phyloP scores from a whole-genome alignment of 2,329 filamentous ascomycete species.

The Harringtonia aguacate region DNA sequence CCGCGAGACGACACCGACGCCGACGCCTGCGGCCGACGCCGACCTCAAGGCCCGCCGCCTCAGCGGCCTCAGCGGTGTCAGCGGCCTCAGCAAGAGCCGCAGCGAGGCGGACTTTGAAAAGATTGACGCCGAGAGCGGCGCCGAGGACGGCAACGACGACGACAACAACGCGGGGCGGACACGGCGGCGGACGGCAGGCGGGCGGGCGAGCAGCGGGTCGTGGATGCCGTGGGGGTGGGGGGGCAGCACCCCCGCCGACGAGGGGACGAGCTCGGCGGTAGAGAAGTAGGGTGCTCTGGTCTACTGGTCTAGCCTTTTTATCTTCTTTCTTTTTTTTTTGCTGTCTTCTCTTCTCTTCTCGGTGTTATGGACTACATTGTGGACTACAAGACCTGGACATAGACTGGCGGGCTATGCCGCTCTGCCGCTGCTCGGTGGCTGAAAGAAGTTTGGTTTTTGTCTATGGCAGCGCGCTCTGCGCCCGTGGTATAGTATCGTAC shows the following conservation, averaged over 20 bases:
- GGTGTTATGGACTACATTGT: not conserved
- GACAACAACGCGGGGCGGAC: constrained; percentile 13
- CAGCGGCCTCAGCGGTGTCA: constrained; percentile 44
- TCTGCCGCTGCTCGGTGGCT: too few relatives aligned
- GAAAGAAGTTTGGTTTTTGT: too few relatives aligned
- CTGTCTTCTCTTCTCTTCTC: too few relatives aligned
- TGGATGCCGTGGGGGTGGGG: constrained; percentile 42
- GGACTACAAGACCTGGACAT: too few relatives aligned
- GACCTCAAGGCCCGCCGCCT: constrained; percentile 15
- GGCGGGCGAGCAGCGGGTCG: constrained; percentile 18
- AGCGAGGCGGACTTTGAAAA: constrained; percentile 87
- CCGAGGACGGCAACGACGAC: constrained; percentile 33
- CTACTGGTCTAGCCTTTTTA: not conserved
- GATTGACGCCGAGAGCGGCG: constrained; percentile 60
- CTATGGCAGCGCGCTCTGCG: too few relatives aligned
- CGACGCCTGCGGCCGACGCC: constrained; percentile 14
- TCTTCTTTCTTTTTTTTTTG: not conserved
- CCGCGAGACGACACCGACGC: constrained; percentile 1
- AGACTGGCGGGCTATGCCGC: too few relatives aligned
- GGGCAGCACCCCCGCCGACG: constrained; percentile 19
- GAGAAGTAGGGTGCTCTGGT: constrained; percentile 17
- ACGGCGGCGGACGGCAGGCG: not conserved
- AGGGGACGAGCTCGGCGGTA: constrained; percentile 26
- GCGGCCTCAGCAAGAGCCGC: constrained; percentile 65
- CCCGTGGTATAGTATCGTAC: too few relatives aligned